Conservation (phyloP, 1,139 yeast genomes). For the Saccharomyces uvarum region DNA sequence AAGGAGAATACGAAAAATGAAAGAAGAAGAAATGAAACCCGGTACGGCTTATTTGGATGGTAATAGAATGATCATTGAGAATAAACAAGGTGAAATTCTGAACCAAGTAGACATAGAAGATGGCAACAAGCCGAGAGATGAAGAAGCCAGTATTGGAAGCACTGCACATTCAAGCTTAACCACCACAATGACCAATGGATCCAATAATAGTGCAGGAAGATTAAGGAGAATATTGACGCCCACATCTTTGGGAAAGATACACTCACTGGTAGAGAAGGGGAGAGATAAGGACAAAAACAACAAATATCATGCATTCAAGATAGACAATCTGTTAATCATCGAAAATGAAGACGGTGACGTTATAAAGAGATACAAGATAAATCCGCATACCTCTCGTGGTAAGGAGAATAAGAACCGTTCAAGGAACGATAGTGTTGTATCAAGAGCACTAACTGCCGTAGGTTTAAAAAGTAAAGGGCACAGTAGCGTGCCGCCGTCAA, state of each 20-base stretch:
- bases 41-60: conserved; percentile 69
- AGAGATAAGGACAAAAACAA: conserved; percentile 10
- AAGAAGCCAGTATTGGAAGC: conserved; percentile 17
- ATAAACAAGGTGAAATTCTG: conserved; percentile 71
- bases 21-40: conserved; percentile 19
- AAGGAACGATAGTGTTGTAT: conserved; percentile 13
- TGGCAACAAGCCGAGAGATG: conserved; percentile 17
- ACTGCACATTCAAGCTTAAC: conserved; percentile 6
- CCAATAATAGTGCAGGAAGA: conserved; percentile 17
- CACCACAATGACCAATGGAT: conserved; percentile 15
- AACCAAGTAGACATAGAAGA: conserved; percentile 33
- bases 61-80: conserved; percentile 61
- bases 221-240: conserved; percentile 20
- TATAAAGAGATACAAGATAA: conserved; percentile 70
- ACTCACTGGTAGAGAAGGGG: conserved; percentile 6
- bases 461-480: conserved; percentile 36
- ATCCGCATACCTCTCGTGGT: conserved; percentile 38
- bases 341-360: conserved; percentile 93
- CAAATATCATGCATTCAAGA: conserved; percentile 50
- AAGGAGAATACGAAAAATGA: conserved; percentile 10
- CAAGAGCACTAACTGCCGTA: conserved; percentile 43
- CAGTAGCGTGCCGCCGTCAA: conserved; percentile 11
- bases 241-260: conserved; percentile 5
- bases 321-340: conserved; percentile 67
- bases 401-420: conserved; percentile 5